Percentiles rank a stretch among this genome's conserved stretches.
phyloP scores from a whole-genome alignment of 148 eudicot genomes.

The Vaccinium corymbosum region DNA sequence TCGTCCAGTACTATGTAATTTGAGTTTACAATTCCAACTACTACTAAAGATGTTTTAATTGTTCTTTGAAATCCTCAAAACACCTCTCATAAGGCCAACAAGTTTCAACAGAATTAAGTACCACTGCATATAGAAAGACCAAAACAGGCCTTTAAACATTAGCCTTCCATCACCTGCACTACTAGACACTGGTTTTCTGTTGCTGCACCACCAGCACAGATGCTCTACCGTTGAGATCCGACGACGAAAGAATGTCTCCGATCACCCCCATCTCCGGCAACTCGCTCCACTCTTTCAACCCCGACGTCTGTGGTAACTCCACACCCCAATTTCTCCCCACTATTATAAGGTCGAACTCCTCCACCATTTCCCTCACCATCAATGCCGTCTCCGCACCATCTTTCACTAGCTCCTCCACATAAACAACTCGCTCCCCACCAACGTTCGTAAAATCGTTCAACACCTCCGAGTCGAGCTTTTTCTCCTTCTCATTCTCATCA shows the following conservation, averaged over 20 bases:
- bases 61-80: neutral
- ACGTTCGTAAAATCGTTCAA: conserved; percentile 12
- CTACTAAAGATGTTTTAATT: neutral
- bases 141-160: neutral
- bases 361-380: conserved; percentile 17
- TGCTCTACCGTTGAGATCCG: conserved; percentile 26
- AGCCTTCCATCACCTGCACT: neutral
- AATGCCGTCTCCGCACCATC: conserved; percentile 31
- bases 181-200: conserved; percentile 14
- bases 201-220: conserved; percentile 46
- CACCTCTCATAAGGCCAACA: neutral
- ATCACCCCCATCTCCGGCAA: conserved; percentile 31
- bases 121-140: neutral
- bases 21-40: neutral
- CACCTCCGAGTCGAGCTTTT: conserved; percentile 8
- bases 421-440: conserved; percentile 10
- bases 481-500: conserved; percentile 16
- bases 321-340: conserved; percentile 32
- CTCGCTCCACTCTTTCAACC: conserved; percentile 32
- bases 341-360: conserved; percentile 26
- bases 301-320: conserved; percentile 22
- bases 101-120: neutral
- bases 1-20: neutral
- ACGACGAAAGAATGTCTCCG: conserved; percentile 39
- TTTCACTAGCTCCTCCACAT: conserved; percentile 24